These are phyloP conservation scores for Williopsis jadinii DNA, from an alignment of 1,139 yeast genomes.

Conservation along the genomic window DNA sequence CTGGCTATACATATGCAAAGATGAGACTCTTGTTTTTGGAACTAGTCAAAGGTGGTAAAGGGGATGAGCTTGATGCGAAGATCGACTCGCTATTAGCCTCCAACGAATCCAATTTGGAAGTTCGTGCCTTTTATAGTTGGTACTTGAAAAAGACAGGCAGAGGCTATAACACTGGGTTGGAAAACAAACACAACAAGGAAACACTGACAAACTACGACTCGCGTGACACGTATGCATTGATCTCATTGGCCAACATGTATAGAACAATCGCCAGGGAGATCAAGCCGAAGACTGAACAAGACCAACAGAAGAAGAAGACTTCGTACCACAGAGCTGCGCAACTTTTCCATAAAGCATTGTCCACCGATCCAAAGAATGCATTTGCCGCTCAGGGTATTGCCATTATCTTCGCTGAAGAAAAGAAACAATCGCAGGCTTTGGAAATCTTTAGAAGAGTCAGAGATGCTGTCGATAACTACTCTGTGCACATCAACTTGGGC, in stretches of 20 bases:
- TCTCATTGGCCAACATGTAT: slow-evolving; percentile 86
- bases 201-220: slow-evolving; percentile 77
- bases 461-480: slow-evolving; percentile 80
- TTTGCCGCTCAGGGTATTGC: slow-evolving; percentile 99
- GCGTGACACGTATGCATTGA: slow-evolving; percentile 84
- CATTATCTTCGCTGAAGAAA: slow-evolving; percentile 83
- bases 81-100: slow-evolving; percentile 46
- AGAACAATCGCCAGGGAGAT: slow-evolving; percentile 75
- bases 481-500: slow-evolving; percentile 80
- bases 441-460: slow-evolving; percentile 85
- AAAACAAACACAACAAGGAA: slow-evolving; percentile 75
- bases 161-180: slow-evolving; percentile 39
- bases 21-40: slow-evolving; percentile 60
- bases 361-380: slow-evolving; percentile 77
- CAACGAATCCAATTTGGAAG: slow-evolving; percentile 63
- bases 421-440: slow-evolving; percentile 68
- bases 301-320: slow-evolving; percentile 61
- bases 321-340: slow-evolving; percentile 87
- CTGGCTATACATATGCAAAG: slow-evolving; percentile 71
- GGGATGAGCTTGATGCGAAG: slow-evolving; percentile 41
- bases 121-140: slow-evolving; percentile 93
- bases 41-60: slow-evolving; percentile 25
- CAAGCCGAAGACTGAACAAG: slow-evolving; percentile 45
- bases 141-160: slow-evolving; percentile 56
- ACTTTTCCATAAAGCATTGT: slow-evolving; percentile 79